Percentiles rank a stretch among this genome's conserved stretches.
phyloP scores from a whole-genome alignment of 768 basidiomycete genomes.

The Cyathus striatus region DNA sequence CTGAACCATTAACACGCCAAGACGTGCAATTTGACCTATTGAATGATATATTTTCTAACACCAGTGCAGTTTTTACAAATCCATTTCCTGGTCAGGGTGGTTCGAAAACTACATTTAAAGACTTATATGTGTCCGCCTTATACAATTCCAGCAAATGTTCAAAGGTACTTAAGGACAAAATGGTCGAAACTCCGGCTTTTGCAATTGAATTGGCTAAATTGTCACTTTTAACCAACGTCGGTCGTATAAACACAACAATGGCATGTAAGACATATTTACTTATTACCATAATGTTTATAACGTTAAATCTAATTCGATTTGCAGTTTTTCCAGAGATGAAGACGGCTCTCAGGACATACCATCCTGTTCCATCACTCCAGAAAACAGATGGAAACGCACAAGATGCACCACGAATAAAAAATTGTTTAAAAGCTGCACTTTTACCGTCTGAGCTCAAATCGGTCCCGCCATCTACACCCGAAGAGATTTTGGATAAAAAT shows the following conservation, averaged over 20 bases:
- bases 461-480: slow-evolving; percentile 66
- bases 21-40: slow-evolving; percentile 88
- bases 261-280: slow-evolving; percentile 62
- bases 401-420: slow-evolving; percentile 90
- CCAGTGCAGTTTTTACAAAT: slow-evolving; percentile 64
- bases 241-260: slow-evolving; percentile 90
- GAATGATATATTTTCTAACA: slow-evolving; percentile 70
- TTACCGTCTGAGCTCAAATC: slow-evolving; percentile 64
- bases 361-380: slow-evolving; percentile 86
- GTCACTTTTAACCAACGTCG: slow-evolving; percentile 82
- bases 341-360: slow-evolving; percentile 85
- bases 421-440: slow-evolving; percentile 78
- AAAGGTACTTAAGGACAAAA: slow-evolving; percentile 84
- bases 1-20: slow-evolving; percentile 75
- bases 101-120: slow-evolving; percentile 65
- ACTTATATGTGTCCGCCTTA: slow-evolving; percentile 79
- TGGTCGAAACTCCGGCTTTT: slow-evolving; percentile 76
- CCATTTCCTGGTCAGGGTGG: slow-evolving; percentile 40
- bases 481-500: slow-evolving; percentile 63
- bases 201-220: slow-evolving; percentile 79
- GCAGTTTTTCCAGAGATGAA: too few species aligned
- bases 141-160: slow-evolving; percentile 81
- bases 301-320: slow-evolving; percentile 83
- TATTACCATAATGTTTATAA: too few species aligned
- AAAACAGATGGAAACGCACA: slow-evolving; percentile 86